A percentile compares a stretch with the other conserved stretches of the same genome.
Evolutionary conservation across 2,329 filamentous ascomycete genomes (phyloP).

Genomic region (Apiospora koreana): DNA sequence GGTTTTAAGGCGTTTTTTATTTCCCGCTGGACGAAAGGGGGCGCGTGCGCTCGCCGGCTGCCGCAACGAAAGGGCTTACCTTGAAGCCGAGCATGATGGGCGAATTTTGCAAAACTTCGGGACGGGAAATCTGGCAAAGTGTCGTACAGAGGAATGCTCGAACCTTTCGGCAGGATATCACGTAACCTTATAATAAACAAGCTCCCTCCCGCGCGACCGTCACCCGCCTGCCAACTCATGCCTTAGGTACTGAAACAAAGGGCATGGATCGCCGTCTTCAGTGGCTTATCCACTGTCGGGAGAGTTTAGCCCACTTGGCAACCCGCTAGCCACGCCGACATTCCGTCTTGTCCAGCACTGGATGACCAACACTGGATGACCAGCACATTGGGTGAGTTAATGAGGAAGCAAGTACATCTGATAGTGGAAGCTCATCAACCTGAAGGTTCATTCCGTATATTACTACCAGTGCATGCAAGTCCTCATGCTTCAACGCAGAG

Average conservation of each 20-base stretch:
- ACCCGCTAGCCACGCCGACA: slow-evolving; percentile 1
- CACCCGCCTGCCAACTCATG: neutral
- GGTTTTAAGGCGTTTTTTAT: no score
- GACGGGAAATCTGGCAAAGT: neutral
- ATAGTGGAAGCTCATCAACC: no score
- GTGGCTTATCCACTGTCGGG: neutral
- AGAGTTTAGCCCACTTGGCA: neutral
- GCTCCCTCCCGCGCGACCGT: neutral
- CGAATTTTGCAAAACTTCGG: neutral
- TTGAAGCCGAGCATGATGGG: slow-evolving; percentile 23
- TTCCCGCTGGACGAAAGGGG: neutral
- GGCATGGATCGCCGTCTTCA: neutral
- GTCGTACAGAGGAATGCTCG: neutral
- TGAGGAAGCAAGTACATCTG: no score
- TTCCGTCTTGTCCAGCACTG: slow-evolving; percentile 1
- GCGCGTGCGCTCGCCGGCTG: neutral
- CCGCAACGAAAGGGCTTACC: slow-evolving; percentile 13
- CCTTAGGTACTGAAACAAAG: neutral
- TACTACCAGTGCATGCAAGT: no score
- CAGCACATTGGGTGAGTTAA: neutral
- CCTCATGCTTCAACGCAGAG: no score
- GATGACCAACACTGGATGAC: no score
- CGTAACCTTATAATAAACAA: neutral
- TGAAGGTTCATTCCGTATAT: no score
- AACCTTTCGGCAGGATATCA: neutral